Evolutionary conservation across 1,284 basidiomycete species (phyloP), one percentile per base, ranked within the genome.

Genomic region (Marasmius sp.): DNA sequence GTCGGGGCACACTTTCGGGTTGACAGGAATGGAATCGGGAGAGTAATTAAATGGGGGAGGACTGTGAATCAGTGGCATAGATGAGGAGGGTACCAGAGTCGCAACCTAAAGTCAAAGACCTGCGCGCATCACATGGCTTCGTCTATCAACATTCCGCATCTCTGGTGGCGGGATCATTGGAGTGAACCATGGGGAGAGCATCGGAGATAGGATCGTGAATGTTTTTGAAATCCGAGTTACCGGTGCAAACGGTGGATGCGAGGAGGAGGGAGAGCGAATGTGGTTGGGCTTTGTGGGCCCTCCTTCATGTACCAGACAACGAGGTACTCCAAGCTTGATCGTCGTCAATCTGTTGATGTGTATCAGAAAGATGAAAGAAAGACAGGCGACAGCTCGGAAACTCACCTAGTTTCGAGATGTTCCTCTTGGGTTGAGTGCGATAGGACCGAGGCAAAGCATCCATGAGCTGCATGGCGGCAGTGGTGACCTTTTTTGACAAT

Each of bases 171-270:
- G 99, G 89, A 79, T 99, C 97, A 76, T 98, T 97, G 66, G 97
- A 97, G 81, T 98, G 96, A 60, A 98, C 95, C 94, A 97, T 98
- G 62, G 97, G 97, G 55, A 98, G 85, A 68, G 98, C 88, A 72
- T 97, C 95, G 49, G 89, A 93, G 75, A 98, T 83, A 51, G 97
- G 97, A 65, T 98, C 91, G 74, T 96, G 86, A 67, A 98, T 88
- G 72, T 98, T 95, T 80, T 95, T 94, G 72, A 92, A 93, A 2
- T 90, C 91, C 61, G 77, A 74, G 57, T 84, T 85, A 59, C 97
- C 97, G 65, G 99, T 87, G 70, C 93, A 89, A 67, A 98, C 87
- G 62, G 97, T 98, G 60, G 95, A 98, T 14, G 95, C 96, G 66
- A 95, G 93, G 61, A 98, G 89, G 71, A 97, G 80, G 34, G 5